Base-by-base conservation (phyloP, 495 filamentous ascomycete species). In the Neurospora sp. region DNA sequence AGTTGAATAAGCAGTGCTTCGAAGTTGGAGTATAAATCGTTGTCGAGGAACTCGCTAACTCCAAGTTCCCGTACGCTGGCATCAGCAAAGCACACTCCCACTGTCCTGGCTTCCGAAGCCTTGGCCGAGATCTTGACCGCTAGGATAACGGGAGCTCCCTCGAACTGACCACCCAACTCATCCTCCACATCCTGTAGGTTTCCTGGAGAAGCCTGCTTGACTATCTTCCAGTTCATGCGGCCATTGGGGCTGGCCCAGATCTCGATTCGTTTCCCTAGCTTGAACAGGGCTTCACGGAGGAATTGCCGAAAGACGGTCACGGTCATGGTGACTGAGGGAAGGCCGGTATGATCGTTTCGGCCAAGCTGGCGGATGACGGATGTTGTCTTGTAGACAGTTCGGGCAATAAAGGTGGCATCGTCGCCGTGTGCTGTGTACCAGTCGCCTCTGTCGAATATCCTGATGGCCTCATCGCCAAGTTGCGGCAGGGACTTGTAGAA, bases 181-280 rank as follows among this genome's bases (percentile, higher is more conserved):
- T 99, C 96, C 81, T 99, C 96, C 42, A 99, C 90, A 80, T 98
- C 96, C 82, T 99, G 96, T 41, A 99, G 82, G 81, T 99, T 99
- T 14, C 96, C 96, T 0, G 96, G 96, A 39, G 94, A 97, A 38
- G 95, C 94, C 77, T 94, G 92, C 83, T 98, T 98, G 53, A 83
- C 85, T 48, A 95, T 81, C 78, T 96, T 97, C 96, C 96, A 99
- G 75, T 92, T 91, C 81, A 92, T 94, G 69, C 93, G 89, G 9
- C 90, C 87, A 72, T 88, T 90, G 3, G 85, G 83, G 44, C 88
- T 92, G 37, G 88, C 90, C 89, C 92, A 97, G 71, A 99, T 93
- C 83, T 99, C 96, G 22, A 99, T 82, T 10, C 96, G 86, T 78
- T 94, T 97, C 73, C 94, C 93, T 3, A 97, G 86, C 72, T 90